Base-by-base conservation (phyloP, 805 yeast species). In the Hanseniaspora taiwanica region DNA sequence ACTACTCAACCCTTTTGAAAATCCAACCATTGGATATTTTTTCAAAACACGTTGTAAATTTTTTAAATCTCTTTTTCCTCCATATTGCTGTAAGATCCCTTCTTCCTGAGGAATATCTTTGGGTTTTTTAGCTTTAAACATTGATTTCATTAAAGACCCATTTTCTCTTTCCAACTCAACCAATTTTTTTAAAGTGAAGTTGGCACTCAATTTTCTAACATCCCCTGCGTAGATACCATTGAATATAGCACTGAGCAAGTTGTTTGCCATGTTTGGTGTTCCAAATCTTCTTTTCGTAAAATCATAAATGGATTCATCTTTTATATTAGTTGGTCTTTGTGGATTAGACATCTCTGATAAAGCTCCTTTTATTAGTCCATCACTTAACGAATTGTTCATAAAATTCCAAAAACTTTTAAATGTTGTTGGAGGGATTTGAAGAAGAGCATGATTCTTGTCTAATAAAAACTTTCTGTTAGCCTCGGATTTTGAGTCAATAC, bases 221-320 rank as follows among this genome's bases (percentile, higher is more conserved):
- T 87, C 94, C n/a, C 84, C 91, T 1, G 94, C 96, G 57, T 86
- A 89, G 1, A 91, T 76, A 0, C 98, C 98, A 52, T 86, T 85
- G 55, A 81, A 65, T 3, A 86, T 61, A 0, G 95, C 97, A 58
- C 94, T 81, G 17, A 81, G 60, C 12, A 89, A 59, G 38, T 82
- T 77, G 7, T 65, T 63, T 4, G 79, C 58, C 2, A 63, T 40
- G 9, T 60, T 40, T 1, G 53, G 51, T 7, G 65, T 63, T 2
- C 87, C 87, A 54, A 86, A 78, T 44, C 96, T 60, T 46, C 96
- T 64, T 2, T 63, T 53, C 27, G 87, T 55, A 51, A 85, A 84
- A 2, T 69, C 63, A 35, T 72, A 77, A 1, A 89, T 76, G 8
- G 80, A 67, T 60, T 86, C 96, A 53, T 87, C 96, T 5, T 60